Percentiles rank a stretch among this genome's conserved stretches.
phyloP scores from a whole-genome alignment of 495 filamentous ascomycete species.

The Trichoderma orchidacearum region DNA sequence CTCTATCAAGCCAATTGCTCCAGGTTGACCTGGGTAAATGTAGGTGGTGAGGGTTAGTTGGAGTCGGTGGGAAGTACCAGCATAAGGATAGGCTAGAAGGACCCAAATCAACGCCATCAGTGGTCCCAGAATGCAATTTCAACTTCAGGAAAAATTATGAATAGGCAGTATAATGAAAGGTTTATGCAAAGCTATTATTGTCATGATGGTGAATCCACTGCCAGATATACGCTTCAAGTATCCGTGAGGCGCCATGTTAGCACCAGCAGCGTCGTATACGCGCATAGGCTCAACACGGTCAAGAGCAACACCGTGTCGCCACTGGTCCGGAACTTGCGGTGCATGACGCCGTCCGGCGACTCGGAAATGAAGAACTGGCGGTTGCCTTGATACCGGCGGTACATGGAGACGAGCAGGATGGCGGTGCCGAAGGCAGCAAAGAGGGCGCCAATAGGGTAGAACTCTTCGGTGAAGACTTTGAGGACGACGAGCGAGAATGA shows the following conservation, averaged over 20 bases:
- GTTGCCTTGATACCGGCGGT: slow-evolving; percentile 80
- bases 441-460: slow-evolving; percentile 85
- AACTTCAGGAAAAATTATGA: too few species aligned
- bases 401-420: slow-evolving; percentile 65
- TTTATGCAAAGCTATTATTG: too few species aligned
- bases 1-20: too few species aligned
- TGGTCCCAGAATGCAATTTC: too few species aligned
- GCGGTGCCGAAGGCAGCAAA: slow-evolving; percentile 85
- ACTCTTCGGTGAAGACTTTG: slow-evolving; percentile 90
- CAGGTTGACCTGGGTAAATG: too few species aligned
- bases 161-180: too few species aligned
- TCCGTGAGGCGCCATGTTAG: slow-evolving; percentile 47
- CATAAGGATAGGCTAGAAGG: too few species aligned
- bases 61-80: too few species aligned
- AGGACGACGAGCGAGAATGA: slow-evolving; percentile 87
- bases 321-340: slow-evolving; percentile 78
- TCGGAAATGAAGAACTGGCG: slow-evolving; percentile 70
- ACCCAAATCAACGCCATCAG: too few species aligned
- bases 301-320: slow-evolving; percentile 73
- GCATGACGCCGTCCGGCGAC: slow-evolving; percentile 37
- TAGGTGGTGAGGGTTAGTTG: too few species aligned
- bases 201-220: too few species aligned
- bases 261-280: slow-evolving; percentile 67
- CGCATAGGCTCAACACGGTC: slow-evolving; percentile 65
- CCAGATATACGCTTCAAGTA: too few species aligned